These are phyloP conservation scores for Prosopis cineraria DNA, from an alignment of 306 rosid species.

Conservation along the genomic window DNA sequence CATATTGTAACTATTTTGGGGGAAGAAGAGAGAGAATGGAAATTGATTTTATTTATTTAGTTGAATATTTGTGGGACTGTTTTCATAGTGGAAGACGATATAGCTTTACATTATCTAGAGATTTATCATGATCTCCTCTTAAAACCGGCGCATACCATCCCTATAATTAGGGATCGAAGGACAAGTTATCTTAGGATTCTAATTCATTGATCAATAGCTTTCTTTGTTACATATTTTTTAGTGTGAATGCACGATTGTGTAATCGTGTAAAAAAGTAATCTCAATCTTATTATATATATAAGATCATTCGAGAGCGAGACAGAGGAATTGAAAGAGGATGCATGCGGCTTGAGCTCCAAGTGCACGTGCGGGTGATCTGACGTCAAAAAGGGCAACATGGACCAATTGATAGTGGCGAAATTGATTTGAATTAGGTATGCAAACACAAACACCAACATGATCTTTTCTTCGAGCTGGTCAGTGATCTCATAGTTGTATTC, in stretches of 20 bases:
- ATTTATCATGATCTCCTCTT: no score
- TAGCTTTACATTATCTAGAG: no score
- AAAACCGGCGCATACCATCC: no score
- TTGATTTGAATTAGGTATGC: constrained; percentile 33
- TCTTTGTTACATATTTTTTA: no score
- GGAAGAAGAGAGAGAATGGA: no score
- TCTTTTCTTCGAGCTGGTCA: background rate
- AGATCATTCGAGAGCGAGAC: background rate
- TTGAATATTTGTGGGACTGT: no score
- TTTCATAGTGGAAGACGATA: no score
- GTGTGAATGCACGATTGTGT: background rate
- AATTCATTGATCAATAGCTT: no score
- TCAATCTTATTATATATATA: background rate
- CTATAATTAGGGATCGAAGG: no score
- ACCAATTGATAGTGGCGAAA: constrained; percentile 16
- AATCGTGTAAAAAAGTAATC: background rate
- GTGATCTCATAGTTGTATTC: constrained; percentile 30
- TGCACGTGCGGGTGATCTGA: constrained; percentile 24
- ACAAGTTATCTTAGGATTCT: no score
- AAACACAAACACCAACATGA: constrained; percentile 4
- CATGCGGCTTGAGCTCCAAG: background rate
- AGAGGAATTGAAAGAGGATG: background rate
- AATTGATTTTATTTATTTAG: no score
- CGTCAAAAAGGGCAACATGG: constrained; percentile 8
- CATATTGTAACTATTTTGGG: no score